phyloP scores from a whole-genome alignment of 805 yeast genomes.

The Cyberlindnera mycetangii region DNA sequence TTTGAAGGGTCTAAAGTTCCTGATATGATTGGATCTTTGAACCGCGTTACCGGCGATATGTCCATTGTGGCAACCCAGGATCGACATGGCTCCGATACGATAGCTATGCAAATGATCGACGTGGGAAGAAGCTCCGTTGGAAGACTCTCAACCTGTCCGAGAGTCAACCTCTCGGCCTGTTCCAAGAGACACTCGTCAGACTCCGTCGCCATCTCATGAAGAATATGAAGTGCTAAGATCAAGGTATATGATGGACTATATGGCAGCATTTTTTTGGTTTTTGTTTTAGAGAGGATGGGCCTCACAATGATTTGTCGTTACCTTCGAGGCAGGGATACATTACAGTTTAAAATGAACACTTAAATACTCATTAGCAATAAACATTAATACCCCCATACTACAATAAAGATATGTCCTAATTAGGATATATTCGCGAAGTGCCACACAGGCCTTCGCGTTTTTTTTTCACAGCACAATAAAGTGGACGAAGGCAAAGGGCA shows the following conservation, averaged over 20 bases:
- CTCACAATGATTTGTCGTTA: no score
- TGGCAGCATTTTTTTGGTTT: no score
- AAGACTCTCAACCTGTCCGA: not conserved
- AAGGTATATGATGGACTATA: no score
- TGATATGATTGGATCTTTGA: constrained; percentile 19
- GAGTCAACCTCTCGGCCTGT: not conserved
- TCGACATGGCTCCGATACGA: not conserved
- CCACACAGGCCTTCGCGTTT: constrained; percentile 1
- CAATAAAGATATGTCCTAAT: not conserved
- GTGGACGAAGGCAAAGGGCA: not conserved
- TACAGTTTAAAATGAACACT: no score
- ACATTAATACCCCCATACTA: no score
- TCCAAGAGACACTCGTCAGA: not conserved
- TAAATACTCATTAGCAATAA: no score
- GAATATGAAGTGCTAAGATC: no score
- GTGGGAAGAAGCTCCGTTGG: not conserved
- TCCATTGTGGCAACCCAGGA: constrained; percentile 17
- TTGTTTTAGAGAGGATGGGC: no score
- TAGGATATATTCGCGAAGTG: constrained; percentile 1
- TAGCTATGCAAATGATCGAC: not conserved
- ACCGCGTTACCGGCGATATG: constrained; percentile 18
- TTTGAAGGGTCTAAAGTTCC: constrained; percentile 10
- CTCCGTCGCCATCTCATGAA: constrained; percentile 2
- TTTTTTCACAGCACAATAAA: not conserved
- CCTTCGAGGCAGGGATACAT: no score